These are phyloP conservation scores for Angomonas deanei DNA, from an alignment of 208 protist species.

Conservation along the genomic window DNA sequence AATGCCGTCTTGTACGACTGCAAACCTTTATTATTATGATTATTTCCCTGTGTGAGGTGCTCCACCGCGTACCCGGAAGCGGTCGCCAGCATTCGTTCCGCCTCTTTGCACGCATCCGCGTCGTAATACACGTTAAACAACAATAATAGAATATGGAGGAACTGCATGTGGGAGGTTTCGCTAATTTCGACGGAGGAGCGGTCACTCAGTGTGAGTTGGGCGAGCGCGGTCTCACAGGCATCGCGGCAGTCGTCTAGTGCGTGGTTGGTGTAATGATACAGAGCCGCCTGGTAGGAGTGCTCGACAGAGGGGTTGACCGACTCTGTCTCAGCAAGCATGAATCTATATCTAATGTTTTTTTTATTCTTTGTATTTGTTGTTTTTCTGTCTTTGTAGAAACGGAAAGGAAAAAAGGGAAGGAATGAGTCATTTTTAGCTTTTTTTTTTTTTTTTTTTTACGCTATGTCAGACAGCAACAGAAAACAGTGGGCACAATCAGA, in stretches of 20 bases:
- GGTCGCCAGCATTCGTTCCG: slow-evolving; percentile 51
- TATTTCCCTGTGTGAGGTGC: slow-evolving; percentile 10
- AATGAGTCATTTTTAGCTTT: slow-evolving; percentile 1
- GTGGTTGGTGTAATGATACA: neutral
- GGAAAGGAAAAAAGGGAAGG: neutral
- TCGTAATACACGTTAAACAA: slow-evolving; percentile 42
- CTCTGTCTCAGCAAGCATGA: too few species aligned
- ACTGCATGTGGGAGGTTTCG: slow-evolving; percentile 20
- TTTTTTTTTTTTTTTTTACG: neutral
- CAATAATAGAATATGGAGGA: slow-evolving; percentile 42
- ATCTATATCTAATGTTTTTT: neutral
- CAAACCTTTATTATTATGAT: neutral
- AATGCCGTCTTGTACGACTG: slow-evolving; percentile 6
- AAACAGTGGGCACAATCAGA: neutral
- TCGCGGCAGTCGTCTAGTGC: neutral
- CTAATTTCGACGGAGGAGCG: neutral
- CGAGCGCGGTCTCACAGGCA: neutral
- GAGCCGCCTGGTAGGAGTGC: neutral
- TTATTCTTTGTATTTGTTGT: neutral
- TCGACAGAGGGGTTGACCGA: neutral
- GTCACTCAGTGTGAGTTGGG: neutral
- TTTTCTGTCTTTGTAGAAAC: neutral
- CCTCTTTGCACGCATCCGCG: slow-evolving; percentile 30
- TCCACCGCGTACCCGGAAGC: slow-evolving; percentile 52
- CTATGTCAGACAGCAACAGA: neutral